Evolutionary conservation across 352 stramenopile genomes (phyloP).

Genomic region (Phytopythium oedochilum): DNA sequence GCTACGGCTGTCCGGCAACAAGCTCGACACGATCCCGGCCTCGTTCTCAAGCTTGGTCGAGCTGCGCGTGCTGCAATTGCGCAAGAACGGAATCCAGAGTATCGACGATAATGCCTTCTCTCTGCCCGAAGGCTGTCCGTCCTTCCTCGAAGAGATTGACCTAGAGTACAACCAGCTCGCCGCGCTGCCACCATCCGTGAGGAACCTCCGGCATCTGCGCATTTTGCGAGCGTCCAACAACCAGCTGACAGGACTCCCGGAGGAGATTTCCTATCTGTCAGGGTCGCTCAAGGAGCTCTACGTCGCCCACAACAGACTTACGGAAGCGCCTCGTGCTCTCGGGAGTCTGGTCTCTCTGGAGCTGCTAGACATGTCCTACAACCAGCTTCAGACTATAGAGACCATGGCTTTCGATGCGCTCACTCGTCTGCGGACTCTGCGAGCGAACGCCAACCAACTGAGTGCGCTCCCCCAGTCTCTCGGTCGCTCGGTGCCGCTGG

Average conservation of each 20-base stretch:
- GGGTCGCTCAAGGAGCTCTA: constrained; percentile 28
- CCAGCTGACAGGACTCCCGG: constrained; percentile 25
- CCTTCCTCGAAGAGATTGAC: constrained; percentile 47
- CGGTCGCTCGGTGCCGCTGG: constrained; percentile 20
- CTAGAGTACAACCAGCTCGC: constrained; percentile 61
- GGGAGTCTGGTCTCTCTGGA: constrained; percentile 24
- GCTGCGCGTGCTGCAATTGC: constrained; percentile 55
- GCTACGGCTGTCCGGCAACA: constrained; percentile 57
- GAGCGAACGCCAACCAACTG: constrained; percentile 46
- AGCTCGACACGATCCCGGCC: constrained; percentile 30
- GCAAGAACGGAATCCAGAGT: constrained; percentile 47
- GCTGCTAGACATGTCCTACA: constrained; percentile 64
- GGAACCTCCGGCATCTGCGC: constrained; percentile 29
- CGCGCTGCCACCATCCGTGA: constrained; percentile 34
- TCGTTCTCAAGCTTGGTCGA: constrained; percentile 28
- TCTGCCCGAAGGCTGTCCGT: not conserved
- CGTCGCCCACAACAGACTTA: constrained; percentile 54
- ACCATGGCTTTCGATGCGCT: constrained; percentile 38
- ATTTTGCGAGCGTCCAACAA: constrained; percentile 51
- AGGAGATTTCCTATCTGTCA: constrained; percentile 26
- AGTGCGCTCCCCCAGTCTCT: constrained; percentile 36
- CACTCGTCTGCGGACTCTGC: constrained; percentile 26
- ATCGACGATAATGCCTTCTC: constrained; percentile 44
- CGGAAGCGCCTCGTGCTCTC: constrained; percentile 18
- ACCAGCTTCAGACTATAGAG: constrained; percentile 43